A percentile compares a stretch with the other conserved stretches of the same genome.
These are phyloP conservation scores for Gloeophyllum trabeum DNA, from an alignment of 768 basidiomycete species.

Conservation along the genomic window DNA sequence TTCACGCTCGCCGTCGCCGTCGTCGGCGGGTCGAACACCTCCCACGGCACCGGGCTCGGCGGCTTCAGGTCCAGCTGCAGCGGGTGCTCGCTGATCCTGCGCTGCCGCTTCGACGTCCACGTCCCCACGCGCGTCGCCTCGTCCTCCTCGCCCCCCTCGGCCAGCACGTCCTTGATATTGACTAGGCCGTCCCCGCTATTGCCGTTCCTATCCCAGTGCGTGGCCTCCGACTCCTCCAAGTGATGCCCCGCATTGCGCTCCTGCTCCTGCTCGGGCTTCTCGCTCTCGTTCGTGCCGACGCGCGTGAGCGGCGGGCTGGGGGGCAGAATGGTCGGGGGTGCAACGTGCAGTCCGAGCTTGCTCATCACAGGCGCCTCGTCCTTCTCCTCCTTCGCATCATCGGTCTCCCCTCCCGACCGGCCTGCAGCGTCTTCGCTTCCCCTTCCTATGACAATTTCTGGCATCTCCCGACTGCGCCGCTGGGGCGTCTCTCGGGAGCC, in stretches of 20 bases:
- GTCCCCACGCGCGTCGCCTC: constrained; percentile 1
- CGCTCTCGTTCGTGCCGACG: constrained; percentile 10
- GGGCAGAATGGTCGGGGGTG: too few relatives aligned
- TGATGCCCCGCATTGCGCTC: not conserved
- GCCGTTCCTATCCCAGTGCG: too few relatives aligned
- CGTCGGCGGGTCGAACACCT: constrained; percentile 36
- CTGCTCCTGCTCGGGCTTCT: not conserved
- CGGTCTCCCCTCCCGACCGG: too few relatives aligned
- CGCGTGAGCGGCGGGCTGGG: constrained; percentile 21
- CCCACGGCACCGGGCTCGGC: constrained; percentile 59
- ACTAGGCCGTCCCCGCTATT: too few relatives aligned
- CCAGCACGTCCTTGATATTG: constrained; percentile 4
- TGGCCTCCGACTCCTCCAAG: constrained; percentile 9
- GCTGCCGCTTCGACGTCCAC: constrained; percentile 15
- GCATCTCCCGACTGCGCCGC: too few relatives aligned
- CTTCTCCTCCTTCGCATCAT: too few relatives aligned
- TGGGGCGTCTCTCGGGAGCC: too few relatives aligned
- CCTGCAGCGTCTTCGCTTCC: too few relatives aligned
- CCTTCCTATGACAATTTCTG: too few relatives aligned
- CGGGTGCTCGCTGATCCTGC: constrained; percentile 26
- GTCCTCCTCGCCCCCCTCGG: constrained; percentile 3
- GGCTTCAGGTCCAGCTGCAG: constrained; percentile 33
- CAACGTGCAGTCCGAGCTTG: too few relatives aligned
- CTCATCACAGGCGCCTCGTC: too few relatives aligned
- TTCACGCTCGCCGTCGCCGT: constrained; percentile 16